These are phyloP conservation scores for Allomyces macrogynus DNA, from an alignment of 192 early-diverging fungal genomes.

Conservation along the genomic window DNA sequence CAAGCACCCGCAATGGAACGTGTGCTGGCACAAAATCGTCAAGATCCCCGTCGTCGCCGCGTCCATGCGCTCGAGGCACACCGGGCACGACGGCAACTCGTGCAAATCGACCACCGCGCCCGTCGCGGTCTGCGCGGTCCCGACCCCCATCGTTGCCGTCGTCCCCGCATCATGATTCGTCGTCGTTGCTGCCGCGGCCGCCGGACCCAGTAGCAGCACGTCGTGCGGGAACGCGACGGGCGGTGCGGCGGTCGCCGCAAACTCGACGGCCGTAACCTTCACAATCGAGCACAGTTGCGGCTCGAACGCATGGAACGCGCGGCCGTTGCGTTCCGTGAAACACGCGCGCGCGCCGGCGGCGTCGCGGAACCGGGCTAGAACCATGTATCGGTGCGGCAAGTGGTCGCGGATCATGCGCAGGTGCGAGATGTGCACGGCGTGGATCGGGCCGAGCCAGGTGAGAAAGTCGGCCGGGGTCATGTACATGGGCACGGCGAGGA, in stretches of 20 bases:
- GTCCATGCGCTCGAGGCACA: slow-evolving; percentile 93
- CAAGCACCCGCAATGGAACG: slow-evolving; percentile 83
- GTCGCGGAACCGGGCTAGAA: slow-evolving; percentile 59
- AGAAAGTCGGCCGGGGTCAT: slow-evolving; percentile 80
- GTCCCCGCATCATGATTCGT: too few species aligned
- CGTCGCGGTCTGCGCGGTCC: not conserved
- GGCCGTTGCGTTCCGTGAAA: slow-evolving; percentile 59
- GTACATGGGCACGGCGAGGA: slow-evolving; percentile 73
- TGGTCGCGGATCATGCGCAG: slow-evolving; percentile 59
- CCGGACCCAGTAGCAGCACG: not conserved
- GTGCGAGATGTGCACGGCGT: slow-evolving; percentile 43
- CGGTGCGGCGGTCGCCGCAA: slow-evolving; percentile 35
- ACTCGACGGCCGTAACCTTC: slow-evolving; percentile 47
- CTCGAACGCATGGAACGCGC: slow-evolving; percentile 67
- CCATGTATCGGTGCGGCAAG: slow-evolving; percentile 71
- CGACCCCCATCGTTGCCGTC: too few species aligned
- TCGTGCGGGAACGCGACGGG: slow-evolving; percentile 34
- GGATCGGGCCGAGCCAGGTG: slow-evolving; percentile 47
- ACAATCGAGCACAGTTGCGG: slow-evolving; percentile 46
- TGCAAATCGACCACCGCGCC: slow-evolving; percentile 8
- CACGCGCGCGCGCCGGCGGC: slow-evolving; percentile 38
- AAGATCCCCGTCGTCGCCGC: slow-evolving; percentile 65
- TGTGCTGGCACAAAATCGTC: slow-evolving; percentile 85
- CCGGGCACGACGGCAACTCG: slow-evolving; percentile 85
- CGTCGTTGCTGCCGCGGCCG: not conserved